Evolutionary conservation across 805 yeast genomes (phyloP).

Genomic region (Ascoidea tarda): DNA sequence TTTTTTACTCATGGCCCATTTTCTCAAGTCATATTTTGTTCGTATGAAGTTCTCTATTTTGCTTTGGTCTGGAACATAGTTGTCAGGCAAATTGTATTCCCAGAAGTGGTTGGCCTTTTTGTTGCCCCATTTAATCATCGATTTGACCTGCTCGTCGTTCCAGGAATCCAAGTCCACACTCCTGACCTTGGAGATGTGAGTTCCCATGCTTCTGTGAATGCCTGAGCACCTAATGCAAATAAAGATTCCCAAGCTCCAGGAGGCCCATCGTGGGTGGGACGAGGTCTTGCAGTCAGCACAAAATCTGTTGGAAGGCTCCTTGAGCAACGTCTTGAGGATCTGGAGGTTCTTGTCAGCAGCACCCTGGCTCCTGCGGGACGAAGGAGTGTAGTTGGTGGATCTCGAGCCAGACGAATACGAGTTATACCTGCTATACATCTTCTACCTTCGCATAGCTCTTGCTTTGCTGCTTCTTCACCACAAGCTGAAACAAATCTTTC

Average conservation of each 20-base stretch:
- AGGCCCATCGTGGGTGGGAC: conserved; percentile 94
- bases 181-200: conserved; percentile 86
- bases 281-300: conserved; percentile 91
- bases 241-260: conserved; percentile 90
- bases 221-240: conserved; percentile 94
- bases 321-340: conserved; percentile 59
- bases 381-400: neutral
- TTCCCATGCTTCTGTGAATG: conserved; percentile 88
- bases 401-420: neutral
- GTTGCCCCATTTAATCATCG: conserved; percentile 82
- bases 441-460: too few relatives aligned
- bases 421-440: neutral
- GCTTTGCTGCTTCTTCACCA: too few relatives aligned
- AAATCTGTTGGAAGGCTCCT: conserved; percentile 58
- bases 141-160: conserved; percentile 83
- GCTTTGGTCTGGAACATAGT: conserved; percentile 66
- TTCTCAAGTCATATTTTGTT: conserved; percentile 81
- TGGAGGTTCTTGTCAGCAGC: conserved; percentile 24
- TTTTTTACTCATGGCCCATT: conserved; percentile 55
- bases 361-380: neutral
- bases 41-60: conserved; percentile 83
- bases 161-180: conserved; percentile 92
- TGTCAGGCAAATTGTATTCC: conserved; percentile 66
- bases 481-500: too few relatives aligned
- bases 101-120: conserved; percentile 64